phyloP scores from a whole-genome alignment of 495 filamentous ascomycete species.

The Aspergillus carlsbadensis region DNA sequence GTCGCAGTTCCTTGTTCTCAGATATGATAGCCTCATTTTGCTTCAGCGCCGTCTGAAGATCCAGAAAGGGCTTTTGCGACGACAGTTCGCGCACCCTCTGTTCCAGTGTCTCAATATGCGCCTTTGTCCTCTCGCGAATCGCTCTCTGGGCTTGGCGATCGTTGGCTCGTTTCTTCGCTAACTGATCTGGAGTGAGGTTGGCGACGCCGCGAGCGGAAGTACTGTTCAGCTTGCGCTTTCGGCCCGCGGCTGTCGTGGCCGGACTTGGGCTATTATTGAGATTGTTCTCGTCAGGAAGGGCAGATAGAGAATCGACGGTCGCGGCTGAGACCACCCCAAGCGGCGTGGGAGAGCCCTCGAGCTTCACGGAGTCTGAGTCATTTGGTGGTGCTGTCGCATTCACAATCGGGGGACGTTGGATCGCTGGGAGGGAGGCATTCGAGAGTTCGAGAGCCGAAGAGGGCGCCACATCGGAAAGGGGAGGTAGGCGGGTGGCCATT shows the following conservation, averaged over 20 bases:
- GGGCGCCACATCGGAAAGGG: slow-evolving; percentile 29
- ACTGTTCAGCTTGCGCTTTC: slow-evolving; percentile 50
- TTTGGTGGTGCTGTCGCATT: slow-evolving; percentile 2
- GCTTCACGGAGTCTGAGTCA: slow-evolving; percentile 27
- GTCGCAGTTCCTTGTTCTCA: slow-evolving; percentile 69
- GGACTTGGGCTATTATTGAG: slow-evolving; percentile 22
- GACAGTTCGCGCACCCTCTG: slow-evolving; percentile 67
- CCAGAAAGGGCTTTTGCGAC: slow-evolving; percentile 73
- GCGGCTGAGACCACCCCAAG: slow-evolving; percentile 22
- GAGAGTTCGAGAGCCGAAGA: slow-evolving; percentile 27
- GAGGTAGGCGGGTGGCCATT: slow-evolving; percentile 40
- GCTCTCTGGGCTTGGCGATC: slow-evolving; percentile 86
- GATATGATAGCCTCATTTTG: slow-evolving; percentile 68
- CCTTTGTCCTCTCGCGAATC: slow-evolving; percentile 78
- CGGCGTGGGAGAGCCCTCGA: slow-evolving; percentile 34
- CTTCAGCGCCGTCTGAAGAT: slow-evolving; percentile 66
- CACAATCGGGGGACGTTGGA: slow-evolving; percentile 9
- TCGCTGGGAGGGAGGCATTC: slow-evolving; percentile 10
- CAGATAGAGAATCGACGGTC: slow-evolving; percentile 28
- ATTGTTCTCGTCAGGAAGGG: neutral
- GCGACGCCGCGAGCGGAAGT: slow-evolving; percentile 66
- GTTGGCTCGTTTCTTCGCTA: slow-evolving; percentile 80
- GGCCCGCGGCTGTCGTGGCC: slow-evolving; percentile 30
- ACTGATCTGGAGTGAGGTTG: slow-evolving; percentile 69
- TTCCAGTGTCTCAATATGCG: slow-evolving; percentile 76